These are phyloP conservation scores for Anethum foeniculum DNA, from an alignment of 140 eudicot species.

Conservation along the genomic window DNA sequence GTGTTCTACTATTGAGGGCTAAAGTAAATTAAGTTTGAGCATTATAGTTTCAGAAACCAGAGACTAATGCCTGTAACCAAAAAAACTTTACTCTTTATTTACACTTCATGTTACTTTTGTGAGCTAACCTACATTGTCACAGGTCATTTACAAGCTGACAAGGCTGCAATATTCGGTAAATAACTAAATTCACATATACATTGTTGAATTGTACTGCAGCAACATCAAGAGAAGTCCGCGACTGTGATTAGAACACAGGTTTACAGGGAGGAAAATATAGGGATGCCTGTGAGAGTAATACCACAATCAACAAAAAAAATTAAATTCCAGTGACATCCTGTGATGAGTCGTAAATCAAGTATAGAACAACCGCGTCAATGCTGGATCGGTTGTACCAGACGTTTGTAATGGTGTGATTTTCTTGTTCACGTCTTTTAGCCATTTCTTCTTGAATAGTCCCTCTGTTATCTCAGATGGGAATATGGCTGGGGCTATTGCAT, in stretches of 20 bases:
- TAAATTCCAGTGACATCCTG: conserved; percentile 25
- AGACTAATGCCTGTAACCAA: neutral
- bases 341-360: conserved; percentile 38
- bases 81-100: no score
- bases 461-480: conserved; percentile 36
- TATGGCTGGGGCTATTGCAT: conserved; percentile 35
- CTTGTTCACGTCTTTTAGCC: conserved; percentile 31
- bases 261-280: neutral
- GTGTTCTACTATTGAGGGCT: neutral
- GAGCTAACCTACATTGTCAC: neutral
- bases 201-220: no score
- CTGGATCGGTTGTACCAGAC: conserved; percentile 33
- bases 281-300: conserved; percentile 26
- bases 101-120: neutral
- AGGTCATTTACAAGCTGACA: no score
- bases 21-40: neutral
- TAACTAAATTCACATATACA: neutral
- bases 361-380: conserved; percentile 26
- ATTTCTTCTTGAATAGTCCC: conserved; percentile 30
- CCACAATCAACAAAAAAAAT: conserved; percentile 27
- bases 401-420: conserved; percentile 31
- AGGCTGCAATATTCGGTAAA: no score
- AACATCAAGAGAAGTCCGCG: neutral
- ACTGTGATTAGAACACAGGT: neutral
- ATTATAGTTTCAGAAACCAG: neutral